Base-by-base conservation (phyloP, 2,329 filamentous ascomycete genomes). In the Lachnellula hyalina region DNA sequence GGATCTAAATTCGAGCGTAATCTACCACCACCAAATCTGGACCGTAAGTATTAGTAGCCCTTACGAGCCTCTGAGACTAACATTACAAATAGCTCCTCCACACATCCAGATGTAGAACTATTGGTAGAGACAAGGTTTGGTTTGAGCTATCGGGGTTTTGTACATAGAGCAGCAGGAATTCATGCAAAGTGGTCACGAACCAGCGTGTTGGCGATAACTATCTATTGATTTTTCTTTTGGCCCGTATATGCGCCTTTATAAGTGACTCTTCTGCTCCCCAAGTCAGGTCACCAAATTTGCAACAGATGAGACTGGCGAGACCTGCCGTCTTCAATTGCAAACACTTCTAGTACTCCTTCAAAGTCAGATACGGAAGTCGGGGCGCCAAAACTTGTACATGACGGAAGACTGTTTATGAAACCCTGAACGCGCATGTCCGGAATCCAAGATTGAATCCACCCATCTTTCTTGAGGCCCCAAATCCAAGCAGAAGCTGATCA, bases 1-100 rank as follows among this genome's bases (percentile, higher is more conserved):
- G 90, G 91, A 63, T 96, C 90, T 61, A 97, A 97, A 80, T 97
- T 88, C 74, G 94, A 97, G 76, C 83, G 94, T 71, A 99, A 99
- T 73, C 72, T 97, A 52, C 89, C 90, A 35, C 81, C 83, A 55
- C 91, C 86, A 35, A 85, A 86, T 63, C 77, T 95, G 55, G 87
- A 90, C 61, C 85, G 93, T 96, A 77, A 80, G 90, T 82, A 42
- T 15, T 12, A 14, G 7, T 5, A 28, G 9, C 12, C n/a, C 15
- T 14, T 7, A 8, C 34, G 4, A 42, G 34, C 12, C 21, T 36
- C 19, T 12, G 35, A 25, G 19, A 49, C 60, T 61, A 56, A 63
- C 42, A 35, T 19, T 9, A 7, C 32, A 23, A 40, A 5, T 40
- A 70, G 68, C 68, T 49, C 67, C 68, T 35, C 60, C 63, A 42